Evolutionary conservation across 2,329 filamentous ascomycete genomes (phyloP), one percentile per base, ranked within the genome.

Genomic region (Ampelomyces quisqualis): DNA sequence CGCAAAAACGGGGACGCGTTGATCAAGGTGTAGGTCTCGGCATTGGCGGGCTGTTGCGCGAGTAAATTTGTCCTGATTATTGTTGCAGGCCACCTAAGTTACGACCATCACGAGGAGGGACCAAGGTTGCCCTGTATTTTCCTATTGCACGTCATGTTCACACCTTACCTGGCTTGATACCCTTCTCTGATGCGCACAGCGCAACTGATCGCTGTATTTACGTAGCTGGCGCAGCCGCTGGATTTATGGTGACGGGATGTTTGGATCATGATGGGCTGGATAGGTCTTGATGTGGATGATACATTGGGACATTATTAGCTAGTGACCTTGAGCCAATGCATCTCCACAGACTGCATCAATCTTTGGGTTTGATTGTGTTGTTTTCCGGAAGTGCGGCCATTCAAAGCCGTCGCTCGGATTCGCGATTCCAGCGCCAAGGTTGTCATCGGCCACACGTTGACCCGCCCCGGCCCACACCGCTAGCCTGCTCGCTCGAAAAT

Each of bases 21-120:
- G 69, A 69, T 49, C 71, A 73, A 21, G 68, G 69, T 39, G 71
- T 81, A 60, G 80, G 79, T 40, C 65, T 82, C 35, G 79, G 80
- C 34, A 81, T 82, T 63, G 75, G 75, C 33, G 68, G 66, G 26
- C 40, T 66, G 36, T 48, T 67, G 45, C 56, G 61, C 37, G 59
- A 65, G 30, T 63, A 50, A 49, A 43, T 22, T 10, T 36, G 34
- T 47, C 51, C 48, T 52, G 46, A 52, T 51, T 35, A 38, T 41
- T 28, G 18, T 37, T 39, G 40, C 45, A 51, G 49, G 38, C 29
- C 36, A 20, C 34, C 38, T 48, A 29, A 38, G 43, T 48, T 35
- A 58, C 43, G 54, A 59, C 10, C 5, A 14, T 28, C n/a, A n/a
- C n/a, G n/a, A n/a, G n/a, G n/a, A n/a, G n/a, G n/a, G n/a, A n/a